Conservation (phyloP, 805 yeast species). For the Spathaspora girioi region DNA sequence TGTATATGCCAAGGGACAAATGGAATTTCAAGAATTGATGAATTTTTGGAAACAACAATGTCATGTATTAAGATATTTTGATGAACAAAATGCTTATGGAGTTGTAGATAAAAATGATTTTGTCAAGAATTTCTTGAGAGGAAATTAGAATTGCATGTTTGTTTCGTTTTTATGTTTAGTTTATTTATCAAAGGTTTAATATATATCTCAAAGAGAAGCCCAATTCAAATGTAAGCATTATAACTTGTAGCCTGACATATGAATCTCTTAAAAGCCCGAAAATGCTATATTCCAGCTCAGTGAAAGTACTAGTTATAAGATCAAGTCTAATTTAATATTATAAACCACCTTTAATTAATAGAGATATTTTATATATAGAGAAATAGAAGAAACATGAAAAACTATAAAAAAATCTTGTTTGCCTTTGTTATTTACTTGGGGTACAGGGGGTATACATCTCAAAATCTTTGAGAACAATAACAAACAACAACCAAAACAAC, state of each 20-base stretch:
- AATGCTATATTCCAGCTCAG: no score
- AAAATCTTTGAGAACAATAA: neutral
- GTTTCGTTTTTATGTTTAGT: neutral
- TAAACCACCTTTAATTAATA: neutral
- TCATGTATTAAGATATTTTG: constrained; percentile 79
- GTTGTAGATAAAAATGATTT: constrained; percentile 57
- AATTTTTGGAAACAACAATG: constrained; percentile 90
- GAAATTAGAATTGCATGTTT: constrained; percentile 28
- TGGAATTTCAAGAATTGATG: constrained; percentile 85
- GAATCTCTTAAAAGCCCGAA: no score
- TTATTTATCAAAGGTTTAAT: neutral
- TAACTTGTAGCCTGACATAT: no score
- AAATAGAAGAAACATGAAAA: neutral
- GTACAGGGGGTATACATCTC: neutral
- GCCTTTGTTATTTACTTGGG: neutral
- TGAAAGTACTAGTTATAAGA: neutral
- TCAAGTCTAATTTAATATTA: neutral
- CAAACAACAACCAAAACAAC: neutral
- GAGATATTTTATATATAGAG: neutral
- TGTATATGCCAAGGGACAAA: constrained; percentile 75
- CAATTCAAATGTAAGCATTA: neutral
- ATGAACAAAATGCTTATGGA: constrained; percentile 56
- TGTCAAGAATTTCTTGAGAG: constrained; percentile 70
- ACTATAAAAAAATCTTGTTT: neutral
- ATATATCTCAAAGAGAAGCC: neutral